Percentiles rank a stretch among this genome's conserved stretches.
These are phyloP conservation scores for Solanum gracilifrons DNA, from an alignment of 257 asterid species.

Conservation along the genomic window DNA sequence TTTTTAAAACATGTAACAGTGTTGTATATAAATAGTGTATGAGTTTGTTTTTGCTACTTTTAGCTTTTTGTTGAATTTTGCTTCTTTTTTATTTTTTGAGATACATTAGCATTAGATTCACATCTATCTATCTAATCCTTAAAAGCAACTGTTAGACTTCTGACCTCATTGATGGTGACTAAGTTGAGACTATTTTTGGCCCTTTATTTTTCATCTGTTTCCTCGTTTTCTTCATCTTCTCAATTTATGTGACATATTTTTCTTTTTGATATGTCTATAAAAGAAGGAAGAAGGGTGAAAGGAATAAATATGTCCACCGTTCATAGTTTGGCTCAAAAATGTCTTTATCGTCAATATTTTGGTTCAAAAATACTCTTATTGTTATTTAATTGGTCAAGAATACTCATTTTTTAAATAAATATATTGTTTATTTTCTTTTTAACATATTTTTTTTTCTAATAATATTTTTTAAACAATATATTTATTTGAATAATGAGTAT, in stretches of 20 bases:
- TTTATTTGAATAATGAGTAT: no score
- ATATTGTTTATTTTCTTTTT: no score
- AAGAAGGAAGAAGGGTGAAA: no score
- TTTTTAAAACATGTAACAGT: slow-evolving; percentile 47
- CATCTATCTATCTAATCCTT: slow-evolving; percentile 30
- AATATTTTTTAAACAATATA: no score
- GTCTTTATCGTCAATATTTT: no score
- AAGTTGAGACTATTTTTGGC: slow-evolving; percentile 26
- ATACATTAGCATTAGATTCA: slow-evolving; percentile 20
- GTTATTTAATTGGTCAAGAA: no score
- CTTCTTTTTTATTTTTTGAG: neutral
- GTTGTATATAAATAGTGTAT: slow-evolving; percentile 64
- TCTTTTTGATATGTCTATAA: neutral
- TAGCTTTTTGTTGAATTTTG: neutral
- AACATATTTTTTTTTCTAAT: no score
- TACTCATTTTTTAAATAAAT: no score
- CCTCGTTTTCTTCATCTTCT: neutral
- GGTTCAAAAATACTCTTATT: no score
- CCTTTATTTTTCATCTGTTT: neutral
- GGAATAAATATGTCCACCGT: no score
- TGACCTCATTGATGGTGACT: slow-evolving; percentile 54
- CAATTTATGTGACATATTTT: neutral
- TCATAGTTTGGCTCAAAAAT: no score
- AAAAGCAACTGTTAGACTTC: slow-evolving; percentile 25
- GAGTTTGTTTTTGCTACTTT: slow-evolving; percentile 23